Evolutionary conservation across 345 rosid genomes (phyloP), one percentile per base, ranked within the genome.

Genomic region (Acer negundo): DNA sequence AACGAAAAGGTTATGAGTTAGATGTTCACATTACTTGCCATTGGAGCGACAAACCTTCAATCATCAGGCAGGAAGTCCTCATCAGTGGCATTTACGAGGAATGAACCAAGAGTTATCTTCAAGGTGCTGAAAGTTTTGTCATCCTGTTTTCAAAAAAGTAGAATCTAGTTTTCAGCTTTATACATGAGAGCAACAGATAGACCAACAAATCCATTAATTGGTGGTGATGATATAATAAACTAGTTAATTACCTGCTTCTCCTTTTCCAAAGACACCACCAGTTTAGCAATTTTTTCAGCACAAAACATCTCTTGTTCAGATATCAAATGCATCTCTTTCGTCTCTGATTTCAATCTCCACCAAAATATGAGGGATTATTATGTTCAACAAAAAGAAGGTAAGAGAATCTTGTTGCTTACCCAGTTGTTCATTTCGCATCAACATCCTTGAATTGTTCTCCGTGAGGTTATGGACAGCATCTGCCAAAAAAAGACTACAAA

Each of bases 381-480:
- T 35, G 40, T 77, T 69, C 61, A 38, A 70, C 20, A 51, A 6
- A 74, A 42, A 42, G 46, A 64, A 22, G 69, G 72, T n/a, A 51
- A 49, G 38, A 73, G 22, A 17, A 24, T 62, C 10, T 9, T 47
- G 46, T 78, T 47, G 56, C 93, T 94, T 78, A 92, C 97, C 86
- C 73, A 87, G 55, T 85, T 91, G 98, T 82, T 94, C 94, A 77
- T 90, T 91, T 84, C 88, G 85, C 82, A 81, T 75, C 66, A 87
- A 86, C 65, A 94, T 89, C 86, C 80, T 91, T 81, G 89, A 93
- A 83, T 92, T 92, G 76, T 93, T 93, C 69, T 91, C 95, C 75
- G 89, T 94, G 67, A 88, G 87, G 84, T 84, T 92, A 62, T 93
- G 83, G 70, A 91, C 23, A 23, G 86, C 83, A 78, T 88, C 98